A percentile compares a stretch with the other conserved stretches of the same genome.
Conservation (phyloP, 768 basidiomycete species). For the Mycena olivaceomarginata region DNA sequence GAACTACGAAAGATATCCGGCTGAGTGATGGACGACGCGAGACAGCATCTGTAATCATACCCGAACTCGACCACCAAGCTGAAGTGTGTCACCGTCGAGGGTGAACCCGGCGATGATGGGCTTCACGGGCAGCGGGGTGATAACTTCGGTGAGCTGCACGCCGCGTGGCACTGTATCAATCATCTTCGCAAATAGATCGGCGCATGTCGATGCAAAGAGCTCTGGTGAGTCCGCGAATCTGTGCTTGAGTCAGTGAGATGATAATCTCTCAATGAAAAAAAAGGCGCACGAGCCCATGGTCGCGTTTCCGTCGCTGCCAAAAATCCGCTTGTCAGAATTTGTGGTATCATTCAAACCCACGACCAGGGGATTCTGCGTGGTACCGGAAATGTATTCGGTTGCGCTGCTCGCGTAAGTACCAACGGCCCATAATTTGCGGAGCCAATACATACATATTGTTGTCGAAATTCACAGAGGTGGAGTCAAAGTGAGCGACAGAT, state of each 20-base stretch:
- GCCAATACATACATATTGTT: neutral
- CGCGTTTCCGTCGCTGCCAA: slow-evolving; percentile 54
- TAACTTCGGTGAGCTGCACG: slow-evolving; percentile 23
- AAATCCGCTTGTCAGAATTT: neutral
- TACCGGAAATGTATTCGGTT: slow-evolving; percentile 59
- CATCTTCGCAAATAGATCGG: slow-evolving; percentile 16
- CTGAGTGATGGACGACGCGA: neutral
- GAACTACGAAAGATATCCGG: neutral
- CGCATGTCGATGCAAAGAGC: slow-evolving; percentile 18
- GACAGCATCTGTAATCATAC: neutral
- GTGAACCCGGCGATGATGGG: neutral
- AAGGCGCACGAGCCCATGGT: slow-evolving; percentile 55
- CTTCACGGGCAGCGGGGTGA: slow-evolving; percentile 14
- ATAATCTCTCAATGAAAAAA: neutral
- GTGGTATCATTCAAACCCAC: neutral
- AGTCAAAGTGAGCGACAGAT: neutral
- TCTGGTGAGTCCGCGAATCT: slow-evolving; percentile 19
- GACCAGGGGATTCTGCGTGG: slow-evolving; percentile 3
- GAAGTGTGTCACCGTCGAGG: neutral
- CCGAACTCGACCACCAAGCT: neutral
- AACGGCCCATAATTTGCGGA: neutral
- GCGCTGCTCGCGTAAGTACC: slow-evolving; percentile 46
- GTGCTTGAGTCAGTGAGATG: neutral
- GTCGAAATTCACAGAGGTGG: neutral
- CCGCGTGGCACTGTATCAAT: slow-evolving; percentile 12